Evolutionary conservation across 1,284 basidiomycete species (phyloP), one percentile per base, ranked within the genome.

Genomic region (Peniophora sp.): DNA sequence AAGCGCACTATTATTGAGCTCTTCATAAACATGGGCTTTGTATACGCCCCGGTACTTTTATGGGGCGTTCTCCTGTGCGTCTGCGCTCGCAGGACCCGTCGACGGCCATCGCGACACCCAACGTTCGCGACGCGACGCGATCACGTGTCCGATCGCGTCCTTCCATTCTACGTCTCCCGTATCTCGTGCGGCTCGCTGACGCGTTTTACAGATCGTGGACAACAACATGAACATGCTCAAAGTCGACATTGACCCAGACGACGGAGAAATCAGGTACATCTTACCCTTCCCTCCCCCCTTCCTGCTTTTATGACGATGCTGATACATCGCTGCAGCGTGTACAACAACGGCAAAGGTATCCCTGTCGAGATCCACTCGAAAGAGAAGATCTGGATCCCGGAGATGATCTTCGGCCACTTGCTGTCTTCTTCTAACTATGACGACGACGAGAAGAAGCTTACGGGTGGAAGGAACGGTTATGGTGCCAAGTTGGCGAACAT

Each of bases 401-500:
- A 99, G 63, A 80, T 99, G 56, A 98, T 99, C 62, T 99, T 99
- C 63, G 97, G 96, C 16, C 87, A 97, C 66, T 78, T 99, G 10
- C 79, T 99, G 43, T 94, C 97, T 0, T 94, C 91, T 19, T 97
- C 94, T 52, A 99, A 99, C 71, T 99, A 97, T 64, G 96, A 99
- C 65, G 97, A 99, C 62, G 91, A 95, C 67, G 95, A 99, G 72
- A 97, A 95, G 77, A 99, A 98, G 71, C 81, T 99, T 47, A 97
- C 95, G 1, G 97, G 97, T 71, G 97, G 97, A 69, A 83, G 97
- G 63, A 99, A 99, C 65, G 97, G 97, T 65, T 99, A 94, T 63
- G 97, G 97, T 64, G 97, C 97, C 49, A 97, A 99, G 69, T 79
- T 99, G 46, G 89, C 97, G 54, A 99, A 99, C 71, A 98, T 99